Evolutionary conservation across 2,329 filamentous ascomycete genomes (phyloP).

Genomic region (Pyricularia grisea): DNA sequence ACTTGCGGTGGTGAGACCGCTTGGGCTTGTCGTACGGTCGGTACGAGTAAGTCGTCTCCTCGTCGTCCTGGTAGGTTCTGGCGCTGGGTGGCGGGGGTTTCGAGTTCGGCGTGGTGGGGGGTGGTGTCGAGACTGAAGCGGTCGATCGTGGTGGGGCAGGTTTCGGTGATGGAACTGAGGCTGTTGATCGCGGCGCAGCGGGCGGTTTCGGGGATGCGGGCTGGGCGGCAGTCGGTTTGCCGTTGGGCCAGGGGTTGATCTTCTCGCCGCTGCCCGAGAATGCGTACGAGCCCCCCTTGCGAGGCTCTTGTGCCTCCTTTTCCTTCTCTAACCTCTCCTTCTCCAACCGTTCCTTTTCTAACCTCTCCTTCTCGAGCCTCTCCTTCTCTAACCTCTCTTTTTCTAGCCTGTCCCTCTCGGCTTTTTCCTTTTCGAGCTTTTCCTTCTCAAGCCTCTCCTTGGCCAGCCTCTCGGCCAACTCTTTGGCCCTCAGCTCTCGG

Average conservation of each 20-base stretch:
- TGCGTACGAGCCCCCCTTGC: constrained; percentile 47
- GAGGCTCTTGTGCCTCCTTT: constrained; percentile 22
- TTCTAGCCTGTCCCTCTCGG: constrained; percentile 20
- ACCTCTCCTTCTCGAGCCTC: constrained; percentile 16
- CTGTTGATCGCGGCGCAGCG: constrained; percentile 15
- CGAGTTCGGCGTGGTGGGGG: constrained; percentile 1
- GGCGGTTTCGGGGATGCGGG: constrained; percentile 12
- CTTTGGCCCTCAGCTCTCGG: constrained; percentile 28
- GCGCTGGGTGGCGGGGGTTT: constrained; percentile 39
- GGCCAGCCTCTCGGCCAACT: constrained; percentile 37
- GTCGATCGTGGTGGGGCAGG: constrained; percentile 16
- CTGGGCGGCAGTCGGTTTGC: constrained; percentile 34
- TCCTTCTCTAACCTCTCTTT: neutral
- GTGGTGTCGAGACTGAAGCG: constrained; percentile 14
- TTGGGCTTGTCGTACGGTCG: constrained; percentile 67
- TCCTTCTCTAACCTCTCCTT: constrained; percentile 21
- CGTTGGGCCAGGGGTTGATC: constrained; percentile 61
- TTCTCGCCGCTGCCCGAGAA: constrained; percentile 58
- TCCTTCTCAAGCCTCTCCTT: constrained; percentile 23
- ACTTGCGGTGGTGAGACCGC: constrained; percentile 36
- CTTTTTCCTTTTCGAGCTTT: constrained; percentile 27
- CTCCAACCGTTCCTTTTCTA: constrained; percentile 18
- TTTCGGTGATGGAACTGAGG: constrained; percentile 14
- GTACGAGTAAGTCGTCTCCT: constrained; percentile 62
- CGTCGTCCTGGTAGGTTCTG: constrained; percentile 47